phyloP scores from a whole-genome alignment of 345 rosid genomes.

The Cardamine resedifolia region DNA sequence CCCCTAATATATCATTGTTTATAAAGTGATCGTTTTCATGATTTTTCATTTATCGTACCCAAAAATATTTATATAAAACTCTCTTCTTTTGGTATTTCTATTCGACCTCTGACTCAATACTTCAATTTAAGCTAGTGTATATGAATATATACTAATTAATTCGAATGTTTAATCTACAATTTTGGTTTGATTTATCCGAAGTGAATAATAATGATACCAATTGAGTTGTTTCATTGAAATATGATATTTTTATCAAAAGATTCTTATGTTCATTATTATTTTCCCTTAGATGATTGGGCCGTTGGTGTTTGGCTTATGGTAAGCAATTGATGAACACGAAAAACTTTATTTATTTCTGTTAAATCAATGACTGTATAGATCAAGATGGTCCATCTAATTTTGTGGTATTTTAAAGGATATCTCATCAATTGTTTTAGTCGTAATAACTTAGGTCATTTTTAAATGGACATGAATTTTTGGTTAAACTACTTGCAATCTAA shows the following conservation, averaged over 20 bases:
- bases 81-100: background rate
- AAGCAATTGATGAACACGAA: conserved; percentile 9
- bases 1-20: background rate
- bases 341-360: background rate
- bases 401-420: background rate
- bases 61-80: background rate
- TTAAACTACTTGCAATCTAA: background rate
- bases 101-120: background rate
- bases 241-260: background rate
- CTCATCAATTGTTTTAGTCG: background rate
- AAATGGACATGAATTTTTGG: background rate
- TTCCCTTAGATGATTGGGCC: background rate
- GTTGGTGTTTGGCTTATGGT: conserved; percentile 8
- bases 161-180: background rate
- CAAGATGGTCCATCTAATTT: conserved; percentile 1
- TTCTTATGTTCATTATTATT: background rate
- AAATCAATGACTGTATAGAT: background rate
- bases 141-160: background rate
- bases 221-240: background rate
- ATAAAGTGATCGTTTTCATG: background rate
- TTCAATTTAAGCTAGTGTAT: background rate
- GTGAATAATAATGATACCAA: background rate
- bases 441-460: background rate
- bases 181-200: background rate
- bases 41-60: background rate